Base-by-base conservation (phyloP, 2,329 filamentous ascomycete species). In the Aspergillus uvarum region DNA sequence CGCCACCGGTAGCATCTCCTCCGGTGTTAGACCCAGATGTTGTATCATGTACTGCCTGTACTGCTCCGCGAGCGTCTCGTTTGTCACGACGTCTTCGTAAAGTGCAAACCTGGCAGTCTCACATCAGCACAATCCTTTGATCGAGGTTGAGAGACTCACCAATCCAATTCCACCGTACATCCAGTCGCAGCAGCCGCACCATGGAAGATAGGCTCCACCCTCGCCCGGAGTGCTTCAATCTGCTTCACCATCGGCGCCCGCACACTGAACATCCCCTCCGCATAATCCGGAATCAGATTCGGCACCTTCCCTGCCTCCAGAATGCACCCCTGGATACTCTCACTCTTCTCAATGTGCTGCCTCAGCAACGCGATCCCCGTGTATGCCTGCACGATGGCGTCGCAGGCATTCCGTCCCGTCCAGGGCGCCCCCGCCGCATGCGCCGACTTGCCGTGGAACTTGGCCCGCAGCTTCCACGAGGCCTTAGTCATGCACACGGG, bases 311-410 rank as follows among this genome's bases (percentile, higher is more conserved):
- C 51, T 0, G 35, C 51, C 35, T 53, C 35, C 21, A 53, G 14
- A 29, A 53, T 53, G 26, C 51, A 53, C 22, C 51, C 35, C 35
- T 53, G 51, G 26, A 53, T 53, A 47, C 51, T 53, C 22, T 53
- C 51, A 19, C 51, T 53, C 6, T 53, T 53, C 35, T 53, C 32
- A 19, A 53, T 47, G 26, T 53, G 35, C 32, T 53, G 51, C n/a
- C 51, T 42, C 12, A 53, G 11, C 35, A 53, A 4, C 4, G 35
- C 22, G 12, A 53, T 47, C 32, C 51, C 51, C 4, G 32, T 53
- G 26, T 53, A 53, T 4, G 51, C 35, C 12, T 53, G 51, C 35
- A 53, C 35, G 22, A 53, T 53, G 21, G 51, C 51, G 42, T 53
- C 51, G 21, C 35, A 53, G 2, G 51, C 35, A 26, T 53, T 53